phyloP scores from a whole-genome alignment of 805 yeast genomes.

The Kodamaea hsintzibuensis region DNA sequence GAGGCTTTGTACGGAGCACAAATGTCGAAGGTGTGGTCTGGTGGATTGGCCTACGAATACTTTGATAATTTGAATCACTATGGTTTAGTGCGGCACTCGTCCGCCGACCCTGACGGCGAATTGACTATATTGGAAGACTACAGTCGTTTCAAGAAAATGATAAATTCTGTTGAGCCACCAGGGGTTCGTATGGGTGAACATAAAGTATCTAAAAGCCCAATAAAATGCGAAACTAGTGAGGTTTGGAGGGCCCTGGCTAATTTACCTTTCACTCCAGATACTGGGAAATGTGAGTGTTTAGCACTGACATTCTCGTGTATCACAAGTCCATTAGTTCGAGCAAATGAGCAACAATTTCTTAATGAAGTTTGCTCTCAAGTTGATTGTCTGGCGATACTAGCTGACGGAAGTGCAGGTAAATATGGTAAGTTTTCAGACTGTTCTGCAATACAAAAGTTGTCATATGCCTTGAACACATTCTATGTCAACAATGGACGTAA shows the following conservation, averaged over 20 bases:
- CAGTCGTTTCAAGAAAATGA: slow-evolving; percentile 26
- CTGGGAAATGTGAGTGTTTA: slow-evolving; percentile 46
- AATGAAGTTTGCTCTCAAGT: slow-evolving; percentile 35
- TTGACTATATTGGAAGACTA: slow-evolving; percentile 30
- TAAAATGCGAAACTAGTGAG: neutral
- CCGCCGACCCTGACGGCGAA: slow-evolving; percentile 22
- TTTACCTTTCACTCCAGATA: slow-evolving; percentile 44
- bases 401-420: slow-evolving; percentile 36
- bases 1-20: slow-evolving; percentile 33
- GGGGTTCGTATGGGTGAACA: slow-evolving; percentile 13
- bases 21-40: slow-evolving; percentile 41
- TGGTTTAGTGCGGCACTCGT: slow-evolving; percentile 32
- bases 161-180: slow-evolving; percentile 21
- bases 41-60: slow-evolving; percentile 40
- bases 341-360: slow-evolving; percentile 23
- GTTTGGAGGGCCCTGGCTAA: slow-evolving; percentile 21
- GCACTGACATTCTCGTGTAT: slow-evolving; percentile 42
- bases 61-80: slow-evolving; percentile 36
- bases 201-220: neutral
- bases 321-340: slow-evolving; percentile 23
- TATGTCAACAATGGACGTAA: slow-evolving; percentile 18
- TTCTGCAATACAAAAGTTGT: slow-evolving; percentile 34
- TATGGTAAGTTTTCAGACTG: slow-evolving; percentile 48
- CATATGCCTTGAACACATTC: slow-evolving; percentile 42
- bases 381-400: slow-evolving; percentile 40